Base-by-base conservation (phyloP, 768 basidiomycete genomes). In the Cubamyces lactineus region DNA sequence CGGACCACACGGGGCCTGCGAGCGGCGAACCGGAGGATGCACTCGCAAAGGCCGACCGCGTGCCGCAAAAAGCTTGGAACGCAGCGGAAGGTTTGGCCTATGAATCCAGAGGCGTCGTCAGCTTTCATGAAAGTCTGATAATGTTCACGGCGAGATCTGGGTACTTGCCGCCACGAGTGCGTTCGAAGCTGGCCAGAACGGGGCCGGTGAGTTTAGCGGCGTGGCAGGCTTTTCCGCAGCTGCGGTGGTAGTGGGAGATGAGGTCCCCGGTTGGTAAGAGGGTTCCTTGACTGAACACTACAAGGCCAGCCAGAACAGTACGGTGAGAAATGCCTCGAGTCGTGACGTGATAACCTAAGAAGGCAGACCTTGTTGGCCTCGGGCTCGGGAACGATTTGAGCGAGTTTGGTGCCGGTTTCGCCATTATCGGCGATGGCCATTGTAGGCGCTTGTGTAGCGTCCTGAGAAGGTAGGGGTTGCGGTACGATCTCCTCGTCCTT, bases 1-100 rank as follows among this genome's bases (percentile, higher is more conserved):
- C n/a, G 16, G 60, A 63, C 65, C 68, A 69, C 15, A 42, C 58
- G 1, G 67, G 62, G 9, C n/a, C 15, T 3, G 49, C 43, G 2
- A 17, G 28, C 3, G 47, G 40, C 1, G 39, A 17, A 9, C 39
- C 12, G 9, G 51, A 34, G 7, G 52, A 50, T 26, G 46, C 30
- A 16, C 21, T 45, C 28, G 56, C 49, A 53, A 70, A 72, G 15
- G 64, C 62, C 8, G 69, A 65, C 1, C 53, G 8, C 19, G 55
- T 17, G 42, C 68, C 64, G 13, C 66, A 66, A 40, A 72, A 72
- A 17, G 68, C 68, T 1, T 63, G 15, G 47, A 72, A 72, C 0
- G 69, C 71, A 16, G 62, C 40, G 3, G 69, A 70, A 16, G 69
- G 67, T 48, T 68, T 69, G 48, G 48, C 65, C 67, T 68, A 2